Conservation (phyloP, 805 yeast species). For the Pichia phayaonensis region DNA sequence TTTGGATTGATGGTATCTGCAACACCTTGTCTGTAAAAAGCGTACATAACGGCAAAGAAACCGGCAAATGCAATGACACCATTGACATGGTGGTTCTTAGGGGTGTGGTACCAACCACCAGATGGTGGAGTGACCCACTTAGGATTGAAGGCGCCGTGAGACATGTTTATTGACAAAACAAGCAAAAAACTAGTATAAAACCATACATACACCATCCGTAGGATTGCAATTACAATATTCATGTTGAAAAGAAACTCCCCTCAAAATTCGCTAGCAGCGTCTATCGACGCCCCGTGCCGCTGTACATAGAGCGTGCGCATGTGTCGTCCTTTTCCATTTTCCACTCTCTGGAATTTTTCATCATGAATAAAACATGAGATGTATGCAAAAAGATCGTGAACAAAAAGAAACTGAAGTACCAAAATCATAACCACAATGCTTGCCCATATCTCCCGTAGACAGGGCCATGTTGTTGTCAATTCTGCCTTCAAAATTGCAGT, state of each 20-base stretch:
- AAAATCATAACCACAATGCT: not conserved
- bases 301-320: not conserved
- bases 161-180: slow-evolving; percentile 9
- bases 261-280: not conserved
- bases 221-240: not conserved
- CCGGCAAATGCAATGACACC: slow-evolving; percentile 35
- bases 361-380: not conserved
- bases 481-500: not conserved
- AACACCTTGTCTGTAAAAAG: slow-evolving; percentile 32
- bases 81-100: slow-evolving; percentile 41
- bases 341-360: not conserved
- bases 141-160: slow-evolving; percentile 22
- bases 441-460: not conserved
- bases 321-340: not conserved
- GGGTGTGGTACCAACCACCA: slow-evolving; percentile 53
- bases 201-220: not conserved
- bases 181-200: not conserved
- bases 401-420: too few relatives aligned
- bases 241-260: not conserved
- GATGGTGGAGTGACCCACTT: slow-evolving; percentile 35
- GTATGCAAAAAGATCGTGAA: too few relatives aligned
- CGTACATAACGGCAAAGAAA: slow-evolving; percentile 27
- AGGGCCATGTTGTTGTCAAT: not conserved
- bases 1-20: slow-evolving; percentile 29
- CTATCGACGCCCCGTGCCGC: not conserved